Conservation (phyloP, 73 alveolate species). For the Tetrahymena elliotti region DNA sequence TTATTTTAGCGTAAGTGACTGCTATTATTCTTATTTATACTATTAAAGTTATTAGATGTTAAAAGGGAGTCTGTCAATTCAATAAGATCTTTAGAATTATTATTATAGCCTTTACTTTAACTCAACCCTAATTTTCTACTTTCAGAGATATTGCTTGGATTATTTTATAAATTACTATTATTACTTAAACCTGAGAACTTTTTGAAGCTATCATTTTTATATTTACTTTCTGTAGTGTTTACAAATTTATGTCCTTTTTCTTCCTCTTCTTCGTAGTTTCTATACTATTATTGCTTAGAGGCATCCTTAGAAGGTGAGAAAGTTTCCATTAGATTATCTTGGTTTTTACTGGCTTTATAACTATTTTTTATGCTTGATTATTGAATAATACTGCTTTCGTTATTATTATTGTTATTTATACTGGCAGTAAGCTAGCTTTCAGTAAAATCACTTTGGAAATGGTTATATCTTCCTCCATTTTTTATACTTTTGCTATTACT, state of each 20-base stretch:
- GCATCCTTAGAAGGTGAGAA: background rate
- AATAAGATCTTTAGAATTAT: background rate
- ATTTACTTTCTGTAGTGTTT: background rate
- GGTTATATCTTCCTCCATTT: background rate
- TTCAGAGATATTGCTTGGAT: background rate
- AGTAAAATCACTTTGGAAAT: background rate
- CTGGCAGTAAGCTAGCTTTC: background rate
- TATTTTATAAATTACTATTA: background rate
- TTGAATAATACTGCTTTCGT: background rate
- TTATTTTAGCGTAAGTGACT: background rate
- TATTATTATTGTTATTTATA: background rate
- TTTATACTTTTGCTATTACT: background rate
- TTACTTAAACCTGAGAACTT: background rate
- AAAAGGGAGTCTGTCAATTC: background rate
- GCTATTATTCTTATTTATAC: background rate
- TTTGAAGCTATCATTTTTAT: background rate
- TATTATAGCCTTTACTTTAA: background rate
- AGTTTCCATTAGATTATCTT: background rate
- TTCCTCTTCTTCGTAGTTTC: background rate
- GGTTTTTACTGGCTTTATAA: background rate
- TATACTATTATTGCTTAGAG: background rate
- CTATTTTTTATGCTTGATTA: background rate
- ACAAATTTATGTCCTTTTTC: background rate
- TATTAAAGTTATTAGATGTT: background rate
- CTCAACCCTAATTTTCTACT: background rate